These are phyloP conservation scores for Capillidium heterosporum DNA, from an alignment of 371 early-diverging fungal genomes.

Conservation along the genomic window DNA sequence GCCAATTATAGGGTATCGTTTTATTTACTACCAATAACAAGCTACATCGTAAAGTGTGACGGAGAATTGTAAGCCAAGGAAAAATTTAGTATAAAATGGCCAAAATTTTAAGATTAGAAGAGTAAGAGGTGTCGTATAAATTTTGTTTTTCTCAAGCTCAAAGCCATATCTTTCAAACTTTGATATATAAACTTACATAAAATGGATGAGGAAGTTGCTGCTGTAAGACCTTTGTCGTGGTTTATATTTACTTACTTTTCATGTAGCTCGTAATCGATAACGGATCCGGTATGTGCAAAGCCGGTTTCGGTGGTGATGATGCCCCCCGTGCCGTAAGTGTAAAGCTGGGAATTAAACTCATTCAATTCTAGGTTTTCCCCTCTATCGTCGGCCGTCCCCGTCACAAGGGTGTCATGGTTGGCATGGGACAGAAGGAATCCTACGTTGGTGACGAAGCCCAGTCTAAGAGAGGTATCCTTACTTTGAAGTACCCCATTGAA, in stretches of 20 bases:
- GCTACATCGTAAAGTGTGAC: no score
- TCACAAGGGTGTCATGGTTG: constrained; percentile 99
- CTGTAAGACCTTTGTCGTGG: constrained; percentile 6
- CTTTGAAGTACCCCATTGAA: constrained; percentile 99
- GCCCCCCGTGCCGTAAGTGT: constrained; percentile 95
- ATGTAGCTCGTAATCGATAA: constrained; percentile 71
- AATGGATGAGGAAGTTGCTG: constrained; percentile 16
- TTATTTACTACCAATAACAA: no score
- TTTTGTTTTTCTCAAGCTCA: no score
- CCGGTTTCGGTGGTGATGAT: constrained; percentile 99
- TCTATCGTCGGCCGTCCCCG: constrained; percentile 99
- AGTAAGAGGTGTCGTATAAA: no score
- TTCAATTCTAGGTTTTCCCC: constrained; percentile 67
- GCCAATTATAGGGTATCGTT: no score
- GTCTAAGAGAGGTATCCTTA: constrained; percentile 98
- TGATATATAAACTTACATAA: no score
- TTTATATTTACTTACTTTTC: background rate
- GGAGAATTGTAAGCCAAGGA: no score
- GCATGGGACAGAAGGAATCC: constrained; percentile 99
- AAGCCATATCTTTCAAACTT: no score
- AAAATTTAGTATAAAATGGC: no score
- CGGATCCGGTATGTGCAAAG: constrained; percentile 99
- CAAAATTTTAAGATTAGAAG: no score
- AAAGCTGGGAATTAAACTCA: background rate
- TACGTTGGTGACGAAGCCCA: constrained; percentile 99